Conservation (phyloP, 768 basidiomycete genomes). For the Tephrocybe sp. region DNA sequence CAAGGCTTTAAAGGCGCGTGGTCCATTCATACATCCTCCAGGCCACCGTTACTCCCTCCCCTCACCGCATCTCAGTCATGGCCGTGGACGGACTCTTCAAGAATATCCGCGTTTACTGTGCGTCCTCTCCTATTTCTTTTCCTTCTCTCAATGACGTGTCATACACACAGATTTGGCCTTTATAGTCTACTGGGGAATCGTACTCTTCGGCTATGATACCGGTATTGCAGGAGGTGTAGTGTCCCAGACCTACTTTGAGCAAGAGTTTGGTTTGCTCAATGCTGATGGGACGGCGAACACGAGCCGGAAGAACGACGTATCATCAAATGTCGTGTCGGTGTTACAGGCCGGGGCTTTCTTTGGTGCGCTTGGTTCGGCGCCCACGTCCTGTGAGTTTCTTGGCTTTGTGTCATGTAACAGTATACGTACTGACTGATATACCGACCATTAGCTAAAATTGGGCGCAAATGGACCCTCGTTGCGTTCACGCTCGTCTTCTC, state of each 20-base stretch:
- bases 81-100: slow-evolving; percentile 29
- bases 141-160: background rate
- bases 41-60: too few species aligned
- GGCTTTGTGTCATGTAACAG: background rate
- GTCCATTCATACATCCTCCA: too few species aligned
- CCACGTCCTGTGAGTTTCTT: slow-evolving; percentile 56
- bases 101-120: slow-evolving; percentile 71
- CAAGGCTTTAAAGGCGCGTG: too few species aligned
- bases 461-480: slow-evolving; percentile 65
- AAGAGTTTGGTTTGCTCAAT: slow-evolving; percentile 59
- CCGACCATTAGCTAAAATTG: slow-evolving; percentile 51
- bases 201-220: slow-evolving; percentile 83
- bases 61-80: too few species aligned
- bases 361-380: slow-evolving; percentile 75
- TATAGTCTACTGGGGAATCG: slow-evolving; percentile 74
- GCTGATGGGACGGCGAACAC: slow-evolving; percentile 40
- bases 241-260: slow-evolving; percentile 55
- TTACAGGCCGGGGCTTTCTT: slow-evolving; percentile 89
- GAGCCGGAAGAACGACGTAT: slow-evolving; percentile 48
- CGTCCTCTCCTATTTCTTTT: slow-evolving; percentile 17
- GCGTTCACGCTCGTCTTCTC: slow-evolving; percentile 62
- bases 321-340: slow-evolving; percentile 84
- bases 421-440: background rate
- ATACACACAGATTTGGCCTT: slow-evolving; percentile 61
- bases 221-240: slow-evolving; percentile 54